Evolutionary conservation across 2,329 filamentous ascomycete genomes (phyloP).

Genomic region (Trichoderma sp.): DNA sequence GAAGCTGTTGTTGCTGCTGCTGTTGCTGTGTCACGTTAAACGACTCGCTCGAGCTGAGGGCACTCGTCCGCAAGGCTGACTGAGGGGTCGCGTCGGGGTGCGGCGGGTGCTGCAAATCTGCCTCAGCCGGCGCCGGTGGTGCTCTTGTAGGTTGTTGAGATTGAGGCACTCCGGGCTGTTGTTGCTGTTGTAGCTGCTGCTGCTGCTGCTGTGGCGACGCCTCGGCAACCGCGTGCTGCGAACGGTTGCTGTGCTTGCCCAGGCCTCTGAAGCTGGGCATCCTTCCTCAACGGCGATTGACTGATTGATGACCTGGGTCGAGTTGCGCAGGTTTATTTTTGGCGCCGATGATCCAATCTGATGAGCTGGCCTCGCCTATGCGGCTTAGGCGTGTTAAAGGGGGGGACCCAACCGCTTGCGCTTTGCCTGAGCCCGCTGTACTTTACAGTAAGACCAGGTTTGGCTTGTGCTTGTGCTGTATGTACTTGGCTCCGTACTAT

Average conservation of each 20-base stretch:
- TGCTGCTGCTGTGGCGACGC: slow-evolving; percentile 38
- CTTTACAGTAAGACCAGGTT: neutral
- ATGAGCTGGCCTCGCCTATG: slow-evolving; percentile 1
- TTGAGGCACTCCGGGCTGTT: slow-evolving; percentile 21
- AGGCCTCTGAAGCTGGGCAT: slow-evolving; percentile 48
- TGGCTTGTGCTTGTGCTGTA: neutral
- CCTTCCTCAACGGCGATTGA: neutral
- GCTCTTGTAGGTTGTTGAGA: slow-evolving; percentile 13
- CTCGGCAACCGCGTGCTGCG: slow-evolving; percentile 53
- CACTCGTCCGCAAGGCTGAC: slow-evolving; percentile 47
- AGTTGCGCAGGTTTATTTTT: slow-evolving; percentile 14
- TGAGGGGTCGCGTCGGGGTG: slow-evolving; percentile 34
- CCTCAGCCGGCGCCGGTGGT: slow-evolving; percentile 24
- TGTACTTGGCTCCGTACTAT: neutral
- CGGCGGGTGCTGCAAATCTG: slow-evolving; percentile 25
- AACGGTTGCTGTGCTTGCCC: slow-evolving; percentile 55
- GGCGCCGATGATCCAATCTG: neutral
- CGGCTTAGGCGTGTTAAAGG: neutral
- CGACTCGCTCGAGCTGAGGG: slow-evolving; percentile 47
- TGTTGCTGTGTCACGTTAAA: slow-evolving; percentile 36
- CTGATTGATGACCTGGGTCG: neutral
- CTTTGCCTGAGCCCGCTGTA: neutral
- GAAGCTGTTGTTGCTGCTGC: slow-evolving; percentile 30
- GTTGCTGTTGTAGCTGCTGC: slow-evolving; percentile 34
- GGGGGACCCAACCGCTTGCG: neutral